Conservation (phyloP, 192 early-diverging fungal species). For the Gryganskiella cystojenkinii region DNA sequence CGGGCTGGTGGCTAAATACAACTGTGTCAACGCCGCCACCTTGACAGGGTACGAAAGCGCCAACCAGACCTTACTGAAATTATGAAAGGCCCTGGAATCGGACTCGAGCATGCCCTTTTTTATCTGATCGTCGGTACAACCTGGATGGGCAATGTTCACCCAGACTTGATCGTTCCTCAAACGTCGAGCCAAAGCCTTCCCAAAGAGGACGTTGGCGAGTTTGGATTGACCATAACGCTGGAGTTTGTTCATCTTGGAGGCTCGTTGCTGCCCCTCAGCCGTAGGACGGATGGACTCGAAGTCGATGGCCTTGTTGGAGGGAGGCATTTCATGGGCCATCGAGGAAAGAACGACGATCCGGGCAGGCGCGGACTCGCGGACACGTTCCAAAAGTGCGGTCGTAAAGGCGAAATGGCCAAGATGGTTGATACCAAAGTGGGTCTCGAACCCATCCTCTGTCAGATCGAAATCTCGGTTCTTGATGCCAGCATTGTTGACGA, state of each 20-base stretch:
- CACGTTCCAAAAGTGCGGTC: conserved; percentile 27
- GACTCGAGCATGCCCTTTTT: background rate
- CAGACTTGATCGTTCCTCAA: conserved; percentile 15
- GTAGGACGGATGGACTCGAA: too few relatives aligned
- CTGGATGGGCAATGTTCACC: conserved; percentile 13
- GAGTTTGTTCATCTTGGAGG: conserved; percentile 23
- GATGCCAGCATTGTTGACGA: conserved; percentile 58
- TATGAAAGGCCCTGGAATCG: background rate
- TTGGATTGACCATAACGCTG: conserved; percentile 58
- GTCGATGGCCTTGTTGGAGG: too few relatives aligned
- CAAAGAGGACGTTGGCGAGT: conserved; percentile 61
- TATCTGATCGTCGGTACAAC: background rate
- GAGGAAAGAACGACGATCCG: conserved; percentile 59
- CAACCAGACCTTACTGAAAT: conserved; percentile 5
- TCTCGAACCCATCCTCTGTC: conserved; percentile 55
- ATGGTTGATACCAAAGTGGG: conserved; percentile 61
- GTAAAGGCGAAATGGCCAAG: conserved; percentile 52
- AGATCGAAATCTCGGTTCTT: conserved; percentile 41
- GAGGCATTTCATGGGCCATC: too few relatives aligned
- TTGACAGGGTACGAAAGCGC: conserved; percentile 7
- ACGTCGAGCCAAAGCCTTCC: conserved; percentile 48
- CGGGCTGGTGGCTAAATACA: conserved; percentile 55
- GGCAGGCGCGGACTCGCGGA: conserved; percentile 42
- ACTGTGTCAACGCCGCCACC: conserved; percentile 51
- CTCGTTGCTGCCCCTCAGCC: background rate